These are phyloP conservation scores for Fusarium sp. DNA, from an alignment of 2,329 filamentous ascomycete genomes.

Conservation along the genomic window DNA sequence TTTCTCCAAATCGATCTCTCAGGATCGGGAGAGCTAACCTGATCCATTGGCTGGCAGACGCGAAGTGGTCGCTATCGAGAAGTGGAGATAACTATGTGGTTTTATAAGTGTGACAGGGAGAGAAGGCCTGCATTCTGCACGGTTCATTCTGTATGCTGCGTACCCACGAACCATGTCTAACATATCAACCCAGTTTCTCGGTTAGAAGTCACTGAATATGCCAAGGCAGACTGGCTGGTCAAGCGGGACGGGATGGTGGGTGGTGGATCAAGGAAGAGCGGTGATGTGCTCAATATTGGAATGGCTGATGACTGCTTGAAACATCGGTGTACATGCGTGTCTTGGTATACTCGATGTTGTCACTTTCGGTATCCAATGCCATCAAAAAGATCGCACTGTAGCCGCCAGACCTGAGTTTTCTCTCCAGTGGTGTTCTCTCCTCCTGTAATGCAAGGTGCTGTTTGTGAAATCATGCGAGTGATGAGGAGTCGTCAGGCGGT, in stretches of 20 bases:
- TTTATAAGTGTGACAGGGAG: constrained; percentile 31
- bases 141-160: constrained; percentile 17
- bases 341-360: constrained; percentile 17
- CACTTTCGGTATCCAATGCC: constrained; percentile 18
- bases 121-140: neutral
- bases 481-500: neutral
- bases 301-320: constrained; percentile 18
- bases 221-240: constrained; percentile 17
- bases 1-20: constrained; percentile 25
- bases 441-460: constrained; percentile 5
- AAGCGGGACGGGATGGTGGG: constrained; percentile 12
- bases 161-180: constrained; percentile 11
- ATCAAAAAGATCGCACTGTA: neutral
- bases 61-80: constrained; percentile 1
- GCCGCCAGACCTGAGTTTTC: neutral
- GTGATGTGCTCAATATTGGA: constrained; percentile 1
- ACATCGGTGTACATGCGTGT: constrained; percentile 36
- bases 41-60: constrained; percentile 23
- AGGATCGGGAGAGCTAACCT: constrained; percentile 20
- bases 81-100: constrained; percentile 21
- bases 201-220: constrained; percentile 8
- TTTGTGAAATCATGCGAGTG: neutral
- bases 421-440: neutral
- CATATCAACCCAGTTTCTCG: constrained; percentile 15
- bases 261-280: constrained; percentile 12